These are phyloP conservation scores for Pseudocercospora crystallina DNA, from an alignment of 2,329 filamentous ascomycete species.

Conservation along the genomic window DNA sequence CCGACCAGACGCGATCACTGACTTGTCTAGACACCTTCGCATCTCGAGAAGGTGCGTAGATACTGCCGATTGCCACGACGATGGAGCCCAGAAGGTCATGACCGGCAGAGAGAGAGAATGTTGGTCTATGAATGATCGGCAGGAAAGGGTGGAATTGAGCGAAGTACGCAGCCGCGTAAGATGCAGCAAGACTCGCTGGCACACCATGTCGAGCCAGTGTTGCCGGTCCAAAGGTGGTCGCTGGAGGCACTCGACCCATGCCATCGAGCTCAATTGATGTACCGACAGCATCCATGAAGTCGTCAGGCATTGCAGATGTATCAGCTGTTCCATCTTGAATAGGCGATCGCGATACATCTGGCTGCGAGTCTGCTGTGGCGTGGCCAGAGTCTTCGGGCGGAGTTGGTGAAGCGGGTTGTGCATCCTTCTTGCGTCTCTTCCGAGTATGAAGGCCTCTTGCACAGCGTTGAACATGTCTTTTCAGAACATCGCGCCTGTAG, in stretches of 20 bases:
- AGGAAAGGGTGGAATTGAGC: slow-evolving; percentile 5
- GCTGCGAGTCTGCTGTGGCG: too few species aligned
- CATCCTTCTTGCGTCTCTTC: too few species aligned
- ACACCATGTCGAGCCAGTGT: background rate
- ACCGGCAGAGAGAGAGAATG: slow-evolving; percentile 1
- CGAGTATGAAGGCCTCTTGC: too few species aligned
- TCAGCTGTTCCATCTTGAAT: background rate
- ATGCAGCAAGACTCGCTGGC: background rate
- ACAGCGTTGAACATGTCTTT: too few species aligned
- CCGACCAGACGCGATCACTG: background rate
- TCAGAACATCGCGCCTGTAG: background rate
- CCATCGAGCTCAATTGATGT: background rate
- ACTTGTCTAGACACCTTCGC: background rate
- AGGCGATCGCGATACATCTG: too few species aligned
- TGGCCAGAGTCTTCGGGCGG: too few species aligned
- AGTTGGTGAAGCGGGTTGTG: too few species aligned
- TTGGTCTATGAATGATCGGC: slow-evolving; percentile 3
- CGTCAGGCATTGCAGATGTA: background rate
- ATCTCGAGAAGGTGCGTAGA: background rate
- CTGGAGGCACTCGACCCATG: too few species aligned
- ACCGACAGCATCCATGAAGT: background rate
- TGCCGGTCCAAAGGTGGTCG: background rate
- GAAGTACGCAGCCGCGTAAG: slow-evolving; percentile 3
- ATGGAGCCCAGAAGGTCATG: slow-evolving; percentile 1
- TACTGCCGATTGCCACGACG: slow-evolving; percentile 3